Conservation (phyloP, 2,329 filamentous ascomycete species). For the Apiospora sp. region DNA sequence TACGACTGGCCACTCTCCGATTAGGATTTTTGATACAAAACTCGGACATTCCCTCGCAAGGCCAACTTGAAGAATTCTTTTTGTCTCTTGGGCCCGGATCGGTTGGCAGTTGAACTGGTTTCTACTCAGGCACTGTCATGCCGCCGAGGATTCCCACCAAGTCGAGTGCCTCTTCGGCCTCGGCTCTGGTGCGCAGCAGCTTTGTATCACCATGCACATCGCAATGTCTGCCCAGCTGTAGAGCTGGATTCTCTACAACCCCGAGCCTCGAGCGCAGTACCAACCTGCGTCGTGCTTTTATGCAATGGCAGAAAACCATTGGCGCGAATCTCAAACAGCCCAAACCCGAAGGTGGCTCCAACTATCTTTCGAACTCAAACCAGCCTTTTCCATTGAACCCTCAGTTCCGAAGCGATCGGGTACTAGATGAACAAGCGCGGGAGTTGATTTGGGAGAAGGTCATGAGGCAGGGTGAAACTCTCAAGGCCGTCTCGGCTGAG, state of each 20-base stretch:
- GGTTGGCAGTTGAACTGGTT: constrained; percentile 25
- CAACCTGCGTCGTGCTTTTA: constrained; percentile 23
- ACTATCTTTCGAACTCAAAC: constrained; percentile 31
- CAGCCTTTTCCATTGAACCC: constrained; percentile 78
- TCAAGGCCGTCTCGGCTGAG: constrained; percentile 80
- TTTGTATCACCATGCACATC: constrained; percentile 10
- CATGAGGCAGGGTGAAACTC: constrained; percentile 68
- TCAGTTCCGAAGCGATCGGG: constrained; percentile 73
- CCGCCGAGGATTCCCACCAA: constrained; percentile 26
- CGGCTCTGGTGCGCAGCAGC: constrained; percentile 23
- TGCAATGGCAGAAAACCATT: constrained; percentile 19
- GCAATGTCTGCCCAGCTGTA: constrained; percentile 11
- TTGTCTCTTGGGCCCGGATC: constrained; percentile 24
- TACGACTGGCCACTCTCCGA: constrained; percentile 1
- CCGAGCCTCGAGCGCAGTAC: constrained; percentile 21
- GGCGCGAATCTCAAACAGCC: neutral
- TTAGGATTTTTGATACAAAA: constrained; percentile 15
- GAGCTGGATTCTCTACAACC: constrained; percentile 27
- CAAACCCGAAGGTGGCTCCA: constrained; percentile 25
- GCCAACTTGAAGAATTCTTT: constrained; percentile 2
- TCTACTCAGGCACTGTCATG: constrained; percentile 25
- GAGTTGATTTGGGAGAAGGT: constrained; percentile 78
- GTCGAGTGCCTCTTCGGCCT: constrained; percentile 26
- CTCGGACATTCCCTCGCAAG: neutral
- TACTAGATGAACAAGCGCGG: constrained; percentile 76